Evolutionary conservation across 2,329 filamentous ascomycete genomes (phyloP).

Genomic region (Epichloe festucae): DNA sequence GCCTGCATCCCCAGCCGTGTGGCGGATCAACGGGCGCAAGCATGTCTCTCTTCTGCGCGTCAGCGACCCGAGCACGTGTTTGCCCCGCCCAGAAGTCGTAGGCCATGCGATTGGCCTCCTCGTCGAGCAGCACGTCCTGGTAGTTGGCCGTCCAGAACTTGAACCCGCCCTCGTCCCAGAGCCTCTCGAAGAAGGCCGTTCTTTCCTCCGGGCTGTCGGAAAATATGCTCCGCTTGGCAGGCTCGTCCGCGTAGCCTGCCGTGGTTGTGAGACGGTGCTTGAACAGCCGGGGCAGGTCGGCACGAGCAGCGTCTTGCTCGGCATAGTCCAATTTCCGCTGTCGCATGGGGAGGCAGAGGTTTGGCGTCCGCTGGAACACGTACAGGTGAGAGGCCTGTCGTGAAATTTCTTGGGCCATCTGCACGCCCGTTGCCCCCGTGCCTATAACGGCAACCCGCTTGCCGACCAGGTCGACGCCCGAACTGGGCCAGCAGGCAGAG

Average conservation of each 20-base stretch:
- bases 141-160: conserved; percentile 40
- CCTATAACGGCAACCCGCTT: conserved; percentile 52
- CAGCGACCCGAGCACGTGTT: conserved; percentile 33
- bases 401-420: conserved; percentile 48
- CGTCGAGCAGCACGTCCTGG: conserved; percentile 34
- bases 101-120: conserved; percentile 35
- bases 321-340: conserved; percentile 15
- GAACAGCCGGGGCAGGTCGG: conserved; percentile 39
- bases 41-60: conserved; percentile 18
- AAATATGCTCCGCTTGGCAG: conserved; percentile 31
- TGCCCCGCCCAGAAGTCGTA: conserved; percentile 45
- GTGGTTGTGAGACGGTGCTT: conserved; percentile 34
- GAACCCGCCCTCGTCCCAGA: conserved; percentile 42
- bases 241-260: background rate
- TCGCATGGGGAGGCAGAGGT: conserved; percentile 50
- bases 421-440: conserved; percentile 51
- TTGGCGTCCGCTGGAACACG: conserved; percentile 56
- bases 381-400: conserved; percentile 36
- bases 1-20: conserved; percentile 42
- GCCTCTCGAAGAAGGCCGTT: conserved; percentile 31
- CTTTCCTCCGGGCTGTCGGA: conserved; percentile 38
- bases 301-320: background rate
- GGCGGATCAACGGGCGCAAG: conserved; percentile 17
- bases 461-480: conserved; percentile 39
- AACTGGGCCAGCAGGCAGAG: conserved; percentile 47